Percentiles rank a stretch among this genome's conserved stretches.
These are phyloP conservation scores for Monosporascus sp. DNA, from an alignment of 2,329 filamentous ascomycete species.

Conservation along the genomic window DNA sequence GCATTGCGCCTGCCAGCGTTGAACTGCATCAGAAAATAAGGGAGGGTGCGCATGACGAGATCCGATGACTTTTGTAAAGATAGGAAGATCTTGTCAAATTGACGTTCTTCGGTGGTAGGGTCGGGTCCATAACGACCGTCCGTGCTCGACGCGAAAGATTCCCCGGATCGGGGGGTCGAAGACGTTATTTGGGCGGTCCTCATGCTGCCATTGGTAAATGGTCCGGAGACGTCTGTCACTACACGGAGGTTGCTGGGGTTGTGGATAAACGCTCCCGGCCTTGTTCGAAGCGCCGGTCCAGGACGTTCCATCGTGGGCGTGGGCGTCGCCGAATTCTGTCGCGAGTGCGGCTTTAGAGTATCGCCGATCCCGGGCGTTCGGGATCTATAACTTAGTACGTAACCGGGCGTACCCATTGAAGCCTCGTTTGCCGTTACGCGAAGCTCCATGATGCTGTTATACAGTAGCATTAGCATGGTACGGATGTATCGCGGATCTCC, in stretches of 20 bases:
- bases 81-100: constrained; percentile 78
- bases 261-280: constrained; percentile 35
- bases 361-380: constrained; percentile 33
- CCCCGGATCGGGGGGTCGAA: constrained; percentile 75
- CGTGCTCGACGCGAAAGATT: constrained; percentile 62
- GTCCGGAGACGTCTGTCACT: constrained; percentile 47
- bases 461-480: constrained; percentile 57
- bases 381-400: constrained; percentile 13
- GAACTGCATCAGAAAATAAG: constrained; percentile 64
- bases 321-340: constrained; percentile 49
- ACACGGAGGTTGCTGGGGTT: constrained; percentile 52
- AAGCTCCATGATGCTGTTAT: constrained; percentile 64
- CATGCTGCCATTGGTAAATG: constrained; percentile 43
- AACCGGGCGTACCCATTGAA: constrained; percentile 16
- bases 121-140: constrained; percentile 53
- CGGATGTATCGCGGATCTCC: constrained; percentile 63
- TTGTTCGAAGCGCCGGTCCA: constrained; percentile 30
- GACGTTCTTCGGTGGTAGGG: constrained; percentile 68
- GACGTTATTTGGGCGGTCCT: constrained; percentile 49
- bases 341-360: constrained; percentile 45
- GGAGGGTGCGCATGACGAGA: constrained; percentile 65
- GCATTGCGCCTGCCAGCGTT: constrained; percentile 57
- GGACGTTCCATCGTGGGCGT: constrained; percentile 49
- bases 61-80: constrained; percentile 70
- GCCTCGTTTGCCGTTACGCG: constrained; percentile 43